Evolutionary conservation across 2,329 filamentous ascomycete species (phyloP).

Genomic region (Pseudogymnoascus sp.): DNA sequence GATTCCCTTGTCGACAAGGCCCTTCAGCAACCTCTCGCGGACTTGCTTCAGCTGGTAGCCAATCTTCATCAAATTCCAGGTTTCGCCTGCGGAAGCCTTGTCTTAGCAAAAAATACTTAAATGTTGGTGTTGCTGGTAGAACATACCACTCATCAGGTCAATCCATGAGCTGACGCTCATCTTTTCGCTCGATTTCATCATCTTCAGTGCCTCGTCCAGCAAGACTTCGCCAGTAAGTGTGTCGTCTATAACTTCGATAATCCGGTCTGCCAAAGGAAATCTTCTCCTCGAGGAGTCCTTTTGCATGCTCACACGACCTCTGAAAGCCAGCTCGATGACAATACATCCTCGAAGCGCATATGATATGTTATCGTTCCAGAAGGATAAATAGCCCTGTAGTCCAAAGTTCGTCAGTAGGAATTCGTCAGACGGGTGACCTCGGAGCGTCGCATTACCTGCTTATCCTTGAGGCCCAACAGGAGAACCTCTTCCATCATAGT

Average conservation of each 20-base stretch:
- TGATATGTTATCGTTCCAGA: slow-evolving; percentile 99
- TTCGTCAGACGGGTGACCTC: slow-evolving; percentile 11
- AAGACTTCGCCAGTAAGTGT: slow-evolving; percentile 94
- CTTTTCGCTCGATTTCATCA: slow-evolving; percentile 99
- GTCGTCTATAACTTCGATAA: slow-evolving; percentile 96
- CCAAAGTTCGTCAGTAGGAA: not conserved
- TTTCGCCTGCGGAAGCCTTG: slow-evolving; percentile 64
- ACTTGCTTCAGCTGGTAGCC: slow-evolving; percentile 99
- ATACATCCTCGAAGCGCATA: slow-evolving; percentile 97
- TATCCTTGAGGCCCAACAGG: slow-evolving; percentile 92
- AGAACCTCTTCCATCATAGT: slow-evolving; percentile 98
- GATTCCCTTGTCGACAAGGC: slow-evolving; percentile 96
- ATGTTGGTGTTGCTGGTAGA: slow-evolving; percentile 12
- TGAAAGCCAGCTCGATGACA: slow-evolving; percentile 92
- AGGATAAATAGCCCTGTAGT: slow-evolving; percentile 84
- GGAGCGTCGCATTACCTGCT: slow-evolving; percentile 62
- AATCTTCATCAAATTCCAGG: slow-evolving; percentile 99
- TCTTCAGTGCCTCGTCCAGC: slow-evolving; percentile 94
- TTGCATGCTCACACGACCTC: slow-evolving; percentile 96
- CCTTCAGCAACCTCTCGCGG: slow-evolving; percentile 92
- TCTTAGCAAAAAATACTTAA: slow-evolving; percentile 9
- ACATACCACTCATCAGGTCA: slow-evolving; percentile 88
- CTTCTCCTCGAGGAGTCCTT: slow-evolving; percentile 87
- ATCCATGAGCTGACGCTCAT: slow-evolving; percentile 99
- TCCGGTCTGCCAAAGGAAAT: slow-evolving; percentile 84